A percentile compares a stretch with the other conserved stretches of the same genome.
Conservation (phyloP, 768 basidiomycete genomes). For the Lactarius vividus region DNA sequence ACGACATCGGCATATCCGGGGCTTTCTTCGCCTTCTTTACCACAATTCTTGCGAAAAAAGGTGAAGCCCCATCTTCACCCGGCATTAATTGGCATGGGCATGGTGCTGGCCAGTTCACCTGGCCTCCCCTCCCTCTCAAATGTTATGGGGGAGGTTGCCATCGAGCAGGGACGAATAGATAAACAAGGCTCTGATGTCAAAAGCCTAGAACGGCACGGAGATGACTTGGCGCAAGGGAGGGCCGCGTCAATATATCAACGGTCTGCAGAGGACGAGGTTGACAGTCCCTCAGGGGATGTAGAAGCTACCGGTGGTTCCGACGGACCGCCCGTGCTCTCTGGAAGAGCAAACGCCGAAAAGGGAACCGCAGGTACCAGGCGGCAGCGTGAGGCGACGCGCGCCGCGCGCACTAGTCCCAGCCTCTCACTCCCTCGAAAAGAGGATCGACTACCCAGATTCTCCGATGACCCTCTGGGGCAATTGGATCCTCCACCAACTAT, state of each 20-base stretch:
- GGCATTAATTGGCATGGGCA: constrained; percentile 79
- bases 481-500: constrained; percentile 49
- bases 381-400: constrained; percentile 49
- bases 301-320: constrained; percentile 26
- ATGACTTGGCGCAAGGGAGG: constrained; percentile 37
- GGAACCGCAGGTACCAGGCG: constrained; percentile 16
- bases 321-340: constrained; percentile 25
- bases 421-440: constrained; percentile 60
- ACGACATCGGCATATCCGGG: constrained; percentile 65
- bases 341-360: constrained; percentile 22
- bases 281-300: constrained; percentile 37
- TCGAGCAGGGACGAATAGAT: constrained; percentile 84
- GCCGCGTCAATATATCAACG: constrained; percentile 28
- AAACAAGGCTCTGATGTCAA: constrained; percentile 52
- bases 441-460: constrained; percentile 52
- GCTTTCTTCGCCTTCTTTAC: constrained; percentile 47
- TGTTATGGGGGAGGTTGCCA: constrained; percentile 76
- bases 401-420: constrained; percentile 72
- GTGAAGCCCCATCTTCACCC: constrained; percentile 73
- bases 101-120: constrained; percentile 71
- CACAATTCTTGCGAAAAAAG: constrained; percentile 54
- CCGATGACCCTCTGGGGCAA: constrained; percentile 75
- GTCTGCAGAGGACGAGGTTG: constrained; percentile 40
- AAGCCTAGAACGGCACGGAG: constrained; percentile 48
- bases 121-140: constrained; percentile 73